These are phyloP conservation scores for Otatea glauca DNA, from an alignment of 176 grass and related monocot species.

Conservation along the genomic window DNA sequence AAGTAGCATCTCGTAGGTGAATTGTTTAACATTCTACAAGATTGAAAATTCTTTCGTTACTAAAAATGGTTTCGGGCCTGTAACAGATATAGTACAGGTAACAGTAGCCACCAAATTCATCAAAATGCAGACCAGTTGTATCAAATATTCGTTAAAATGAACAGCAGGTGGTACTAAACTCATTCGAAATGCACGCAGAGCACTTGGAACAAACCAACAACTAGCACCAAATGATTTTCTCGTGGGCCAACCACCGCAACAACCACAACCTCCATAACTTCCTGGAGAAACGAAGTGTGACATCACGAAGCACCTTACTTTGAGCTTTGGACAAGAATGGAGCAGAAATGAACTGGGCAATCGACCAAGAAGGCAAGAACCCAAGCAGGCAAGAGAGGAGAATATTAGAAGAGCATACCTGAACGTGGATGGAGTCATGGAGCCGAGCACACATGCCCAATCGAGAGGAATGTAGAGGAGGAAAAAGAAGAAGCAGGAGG, in stretches of 20 bases:
- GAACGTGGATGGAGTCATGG: too few species aligned
- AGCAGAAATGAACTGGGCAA: background rate
- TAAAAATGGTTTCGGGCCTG: background rate
- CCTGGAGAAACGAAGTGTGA: background rate
- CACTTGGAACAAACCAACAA: conserved; percentile 25
- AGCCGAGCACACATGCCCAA: too few species aligned
- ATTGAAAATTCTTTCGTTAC: background rate
- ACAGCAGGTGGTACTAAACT: background rate
- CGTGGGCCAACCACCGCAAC: conserved; percentile 25
- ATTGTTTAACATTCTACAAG: background rate
- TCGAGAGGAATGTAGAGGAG: too few species aligned
- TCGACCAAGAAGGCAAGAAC: background rate
- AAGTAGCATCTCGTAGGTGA: background rate
- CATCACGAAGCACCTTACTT: background rate
- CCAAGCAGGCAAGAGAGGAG: too few species aligned
- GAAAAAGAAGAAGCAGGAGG: too few species aligned
- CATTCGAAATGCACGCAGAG: background rate
- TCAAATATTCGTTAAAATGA: background rate
- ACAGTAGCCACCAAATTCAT: background rate
- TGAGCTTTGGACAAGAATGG: background rate
- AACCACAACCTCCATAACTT: background rate
- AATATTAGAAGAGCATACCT: too few species aligned
- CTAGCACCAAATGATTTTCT: background rate
- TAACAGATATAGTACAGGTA: background rate
- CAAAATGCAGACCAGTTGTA: background rate